A percentile compares a stretch with the other conserved stretches of the same genome.
Conservation (phyloP, 2,329 filamentous ascomycete genomes). For the Cladophialophora bantiana region DNA sequence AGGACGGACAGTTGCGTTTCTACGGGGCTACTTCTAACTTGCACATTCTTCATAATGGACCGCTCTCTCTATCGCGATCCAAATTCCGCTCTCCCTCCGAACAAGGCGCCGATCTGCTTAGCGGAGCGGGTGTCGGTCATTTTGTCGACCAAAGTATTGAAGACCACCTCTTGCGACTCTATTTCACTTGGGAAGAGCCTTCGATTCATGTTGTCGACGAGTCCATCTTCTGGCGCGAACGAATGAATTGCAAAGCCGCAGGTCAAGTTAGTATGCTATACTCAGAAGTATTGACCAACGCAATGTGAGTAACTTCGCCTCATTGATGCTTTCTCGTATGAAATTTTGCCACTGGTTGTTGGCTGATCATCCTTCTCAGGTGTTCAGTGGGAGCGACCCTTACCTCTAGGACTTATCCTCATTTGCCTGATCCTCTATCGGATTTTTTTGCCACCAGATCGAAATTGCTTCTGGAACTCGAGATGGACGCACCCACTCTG, state of each 20-base stretch:
- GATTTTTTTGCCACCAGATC: slow-evolving; percentile 40
- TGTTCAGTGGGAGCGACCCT: slow-evolving; percentile 30
- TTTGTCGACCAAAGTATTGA: slow-evolving; percentile 33
- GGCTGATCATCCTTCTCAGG: slow-evolving; percentile 10
- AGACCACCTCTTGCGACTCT: slow-evolving; percentile 37
- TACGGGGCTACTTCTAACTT: slow-evolving; percentile 39
- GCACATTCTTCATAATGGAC: slow-evolving; percentile 37
- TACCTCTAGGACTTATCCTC: slow-evolving; percentile 19
- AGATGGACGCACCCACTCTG: slow-evolving; percentile 39
- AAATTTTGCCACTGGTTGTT: neutral
- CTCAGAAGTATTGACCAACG: slow-evolving; percentile 32
- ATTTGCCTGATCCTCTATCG: slow-evolving; percentile 31
- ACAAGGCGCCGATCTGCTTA: slow-evolving; percentile 24
- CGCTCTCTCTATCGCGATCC: slow-evolving; percentile 29
- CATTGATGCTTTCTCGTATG: neutral
- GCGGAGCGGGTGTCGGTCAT: slow-evolving; percentile 32
- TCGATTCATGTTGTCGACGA: slow-evolving; percentile 38
- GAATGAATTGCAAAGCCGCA: slow-evolving; percentile 16
- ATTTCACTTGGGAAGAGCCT: slow-evolving; percentile 40
- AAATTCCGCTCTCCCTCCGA: slow-evolving; percentile 32
- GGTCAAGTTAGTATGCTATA: slow-evolving; percentile 26
- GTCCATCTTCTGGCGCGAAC: slow-evolving; percentile 31
- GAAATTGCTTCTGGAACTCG: slow-evolving; percentile 40
- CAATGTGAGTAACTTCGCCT: slow-evolving; percentile 25
- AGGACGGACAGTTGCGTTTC: slow-evolving; percentile 38